Evolutionary conservation across 1,139 yeast species (phyloP).

Genomic region (Diutina mesorugosa): DNA sequence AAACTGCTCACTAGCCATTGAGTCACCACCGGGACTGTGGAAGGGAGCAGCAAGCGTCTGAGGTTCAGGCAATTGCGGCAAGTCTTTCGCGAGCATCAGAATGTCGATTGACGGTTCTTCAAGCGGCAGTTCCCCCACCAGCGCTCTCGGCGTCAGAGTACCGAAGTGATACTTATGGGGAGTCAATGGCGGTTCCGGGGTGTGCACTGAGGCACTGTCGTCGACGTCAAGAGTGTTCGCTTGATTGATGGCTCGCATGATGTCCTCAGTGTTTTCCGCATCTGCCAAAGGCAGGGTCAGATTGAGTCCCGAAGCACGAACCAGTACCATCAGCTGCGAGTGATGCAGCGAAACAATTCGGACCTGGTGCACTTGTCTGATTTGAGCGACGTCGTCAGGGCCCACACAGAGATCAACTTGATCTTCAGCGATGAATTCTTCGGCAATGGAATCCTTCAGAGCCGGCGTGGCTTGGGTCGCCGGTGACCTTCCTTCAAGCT

Average conservation of each 20-base stretch:
- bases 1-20: not conserved
- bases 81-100: not conserved
- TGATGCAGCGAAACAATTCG: not conserved
- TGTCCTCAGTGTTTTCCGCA: slow-evolving; percentile 18
- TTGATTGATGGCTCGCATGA: slow-evolving; percentile 27
- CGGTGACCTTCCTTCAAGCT: slow-evolving; percentile 46
- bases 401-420: not conserved
- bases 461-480: not conserved
- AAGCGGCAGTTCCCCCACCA: not conserved
- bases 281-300: not conserved
- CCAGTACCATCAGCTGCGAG: not conserved
- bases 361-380: not conserved
- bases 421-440: not conserved
- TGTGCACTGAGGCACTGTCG: not conserved
- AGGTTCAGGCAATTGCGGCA: not conserved
- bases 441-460: not conserved
- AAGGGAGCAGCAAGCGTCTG: not conserved
- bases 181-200: not conserved
- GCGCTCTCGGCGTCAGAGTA: slow-evolving; percentile 4
- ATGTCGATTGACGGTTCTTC: not conserved
- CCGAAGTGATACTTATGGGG: slow-evolving; percentile 9
- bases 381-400: not conserved
- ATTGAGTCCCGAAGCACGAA: not conserved
- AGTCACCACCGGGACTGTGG: not conserved
- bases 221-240: slow-evolving; percentile 26